Evolutionary conservation across 1,284 basidiomycete species (phyloP), one percentile per base, ranked within the genome.

Genomic region (Boletus mariae): DNA sequence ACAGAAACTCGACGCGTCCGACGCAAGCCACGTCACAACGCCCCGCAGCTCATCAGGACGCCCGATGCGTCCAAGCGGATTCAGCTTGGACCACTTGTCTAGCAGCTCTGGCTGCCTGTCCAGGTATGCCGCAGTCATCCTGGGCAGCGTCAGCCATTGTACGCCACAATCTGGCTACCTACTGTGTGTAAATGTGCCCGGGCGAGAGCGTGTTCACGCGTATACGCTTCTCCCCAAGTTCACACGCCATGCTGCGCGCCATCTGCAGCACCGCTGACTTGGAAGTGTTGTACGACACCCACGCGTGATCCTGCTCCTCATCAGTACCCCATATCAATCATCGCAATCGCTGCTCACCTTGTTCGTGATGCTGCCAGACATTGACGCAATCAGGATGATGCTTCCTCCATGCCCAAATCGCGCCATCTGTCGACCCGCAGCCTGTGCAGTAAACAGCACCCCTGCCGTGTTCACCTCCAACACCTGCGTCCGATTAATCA

Each of bases 311-410:
- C 84, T 87, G 59, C 26, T 34, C 31, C 5, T 11, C 8, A 23
- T 47, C 25, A 47, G 34, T n/a, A 23, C 17, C 26, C 29, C 23
- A 12, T 11, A 23, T n/a, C 13, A 6, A 8, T 15, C 6, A 15
- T 25, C 45, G 20, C 45, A 2, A 8, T 15, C 34, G 17, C 31
- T 3, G 54, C 77, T 49, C 61, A 86, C 90, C 71, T 74, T 82
- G 73, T 93, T 93, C 50, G 90, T 90, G 59, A 94, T 84, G 49
- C 84, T 84, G 15, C 90, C 92, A 44, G 87, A 90, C 89, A 94
- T 93, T 55, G 88, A 92, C 23, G 88, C 92, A 60, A 94, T 85
- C 57, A 66, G 71, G 58, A 92, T 80, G 59, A 94, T 91, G 60
- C 89, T 92, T 1, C 90, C 92, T 13, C 78, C 76, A n/a, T 76